phyloP scores from a whole-genome alignment of 208 protist genomes.

The Crithidia brevicula region DNA sequence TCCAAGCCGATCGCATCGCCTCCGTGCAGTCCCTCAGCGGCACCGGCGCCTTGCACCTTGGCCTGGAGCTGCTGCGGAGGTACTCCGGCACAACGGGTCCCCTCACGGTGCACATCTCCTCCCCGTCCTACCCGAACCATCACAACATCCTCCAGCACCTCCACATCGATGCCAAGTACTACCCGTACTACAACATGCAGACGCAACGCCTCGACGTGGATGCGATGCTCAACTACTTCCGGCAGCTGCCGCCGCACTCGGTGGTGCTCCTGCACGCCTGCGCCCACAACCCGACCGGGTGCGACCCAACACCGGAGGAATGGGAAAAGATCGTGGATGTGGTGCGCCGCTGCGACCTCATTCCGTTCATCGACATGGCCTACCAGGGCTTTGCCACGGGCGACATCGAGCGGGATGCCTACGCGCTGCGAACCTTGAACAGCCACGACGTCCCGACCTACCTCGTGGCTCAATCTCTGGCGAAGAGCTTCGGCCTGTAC shows the following conservation, averaged over 20 bases:
- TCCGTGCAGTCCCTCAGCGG: constrained; percentile 82
- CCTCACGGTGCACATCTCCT: constrained; percentile 50
- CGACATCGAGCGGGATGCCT: constrained; percentile 92
- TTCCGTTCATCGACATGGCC: constrained; percentile 95
- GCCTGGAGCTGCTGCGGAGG: constrained; percentile 55
- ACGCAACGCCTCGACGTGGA: constrained; percentile 71
- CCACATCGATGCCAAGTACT: constrained; percentile 45
- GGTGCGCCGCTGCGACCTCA: constrained; percentile 71
- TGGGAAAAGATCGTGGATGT: constrained; percentile 92
- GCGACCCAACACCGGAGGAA: constrained; percentile 94
- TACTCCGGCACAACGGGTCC: constrained; percentile 23
- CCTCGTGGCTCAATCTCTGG: constrained; percentile 94
- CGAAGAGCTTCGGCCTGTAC: constrained; percentile 98
- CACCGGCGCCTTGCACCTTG: constrained; percentile 80
- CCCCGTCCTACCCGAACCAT: constrained; percentile 86
- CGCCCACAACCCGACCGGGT: constrained; percentile 98
- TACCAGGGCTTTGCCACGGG: constrained; percentile 97
- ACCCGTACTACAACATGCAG: constrained; percentile 76
- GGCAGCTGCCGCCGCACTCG: constrained; percentile 62
- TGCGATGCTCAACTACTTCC: constrained; percentile 71
- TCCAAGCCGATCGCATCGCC: constrained; percentile 57
- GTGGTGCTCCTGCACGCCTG: constrained; percentile 97
- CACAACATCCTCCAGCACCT: constrained; percentile 62
- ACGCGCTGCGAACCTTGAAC: constrained; percentile 66
- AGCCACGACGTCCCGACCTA: constrained; percentile 68